Percentiles rank a stretch among this genome's conserved stretches.
These are phyloP conservation scores for Dendrothele bispora DNA, from an alignment of 768 basidiomycete species.

Conservation along the genomic window DNA sequence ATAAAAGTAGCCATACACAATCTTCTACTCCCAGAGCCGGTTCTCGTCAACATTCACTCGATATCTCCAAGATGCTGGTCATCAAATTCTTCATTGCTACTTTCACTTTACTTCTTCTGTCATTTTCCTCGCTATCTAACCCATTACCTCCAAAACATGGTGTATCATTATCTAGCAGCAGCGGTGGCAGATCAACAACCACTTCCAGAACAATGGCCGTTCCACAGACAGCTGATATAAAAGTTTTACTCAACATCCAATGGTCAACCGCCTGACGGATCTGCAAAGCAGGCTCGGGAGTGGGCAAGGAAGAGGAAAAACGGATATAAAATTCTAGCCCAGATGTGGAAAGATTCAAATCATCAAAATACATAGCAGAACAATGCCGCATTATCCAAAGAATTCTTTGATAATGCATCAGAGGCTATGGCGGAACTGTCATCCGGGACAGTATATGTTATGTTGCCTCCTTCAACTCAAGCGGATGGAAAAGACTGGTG, in stretches of 20 bases:
- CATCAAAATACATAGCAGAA: not conserved
- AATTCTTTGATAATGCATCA: not conserved
- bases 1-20: too few species aligned
- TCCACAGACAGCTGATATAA: too few species aligned
- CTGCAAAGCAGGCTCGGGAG: not conserved
- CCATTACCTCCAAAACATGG: too few species aligned
- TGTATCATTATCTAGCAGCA: too few species aligned
- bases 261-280: not conserved
- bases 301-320: not conserved
- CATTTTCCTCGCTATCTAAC: not conserved
- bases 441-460: not conserved
- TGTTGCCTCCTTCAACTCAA: not conserved
- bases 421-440: not conserved
- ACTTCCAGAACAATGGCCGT: not conserved
- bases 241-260: not conserved
- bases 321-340: not conserved
- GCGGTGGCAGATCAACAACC: not conserved
- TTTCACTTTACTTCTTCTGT: not conserved
- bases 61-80: not conserved
- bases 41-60: too few species aligned
- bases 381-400: not conserved
- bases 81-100: not conserved
- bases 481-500: not conserved
- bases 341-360: not conserved
- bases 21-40: too few species aligned